A percentile compares a stretch with the other conserved stretches of the same genome.
phyloP scores from a whole-genome alignment of 2,329 filamentous ascomycete species.

The Leptographium procerum region DNA sequence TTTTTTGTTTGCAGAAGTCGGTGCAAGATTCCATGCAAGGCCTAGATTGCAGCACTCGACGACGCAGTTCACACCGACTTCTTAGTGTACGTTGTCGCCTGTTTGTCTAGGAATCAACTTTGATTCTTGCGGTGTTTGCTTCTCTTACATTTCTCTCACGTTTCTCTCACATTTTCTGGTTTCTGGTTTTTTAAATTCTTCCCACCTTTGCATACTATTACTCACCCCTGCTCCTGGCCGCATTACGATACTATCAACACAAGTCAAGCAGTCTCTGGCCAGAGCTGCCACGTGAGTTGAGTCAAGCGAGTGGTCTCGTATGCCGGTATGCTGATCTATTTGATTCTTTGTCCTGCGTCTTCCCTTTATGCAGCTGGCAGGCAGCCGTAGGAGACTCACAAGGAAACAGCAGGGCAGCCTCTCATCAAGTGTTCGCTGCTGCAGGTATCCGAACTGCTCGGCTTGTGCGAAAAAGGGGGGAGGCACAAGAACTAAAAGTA shows the following conservation, averaged over 20 bases:
- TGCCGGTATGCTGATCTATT: background rate
- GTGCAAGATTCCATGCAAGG: background rate
- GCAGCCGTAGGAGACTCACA: too few relatives aligned
- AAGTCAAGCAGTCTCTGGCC: slow-evolving; percentile 7
- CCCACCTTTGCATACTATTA: too few relatives aligned
- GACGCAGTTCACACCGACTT: background rate
- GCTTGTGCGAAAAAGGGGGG: background rate
- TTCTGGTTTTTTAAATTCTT: too few relatives aligned
- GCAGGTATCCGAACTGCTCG: slow-evolving; percentile 8
- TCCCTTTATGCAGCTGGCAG: background rate
- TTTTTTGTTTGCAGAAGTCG: background rate
- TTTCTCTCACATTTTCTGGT: background rate
- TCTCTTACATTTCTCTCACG: too few relatives aligned
- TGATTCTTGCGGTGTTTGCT: background rate
- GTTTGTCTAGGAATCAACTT: background rate
- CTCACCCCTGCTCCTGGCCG: too few relatives aligned
- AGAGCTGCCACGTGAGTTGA: slow-evolving; percentile 42
- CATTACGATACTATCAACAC: too few relatives aligned
- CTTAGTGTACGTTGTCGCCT: background rate
- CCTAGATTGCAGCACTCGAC: background rate
- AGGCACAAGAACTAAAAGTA: background rate
- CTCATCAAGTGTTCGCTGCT: slow-evolving; percentile 7
- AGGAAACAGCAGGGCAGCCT: background rate
- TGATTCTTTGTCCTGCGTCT: background rate
- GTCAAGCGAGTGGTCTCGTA: slow-evolving; percentile 24